Evolutionary conservation across 306 rosid species (phyloP).

Genomic region (Vigna mungo): DNA sequence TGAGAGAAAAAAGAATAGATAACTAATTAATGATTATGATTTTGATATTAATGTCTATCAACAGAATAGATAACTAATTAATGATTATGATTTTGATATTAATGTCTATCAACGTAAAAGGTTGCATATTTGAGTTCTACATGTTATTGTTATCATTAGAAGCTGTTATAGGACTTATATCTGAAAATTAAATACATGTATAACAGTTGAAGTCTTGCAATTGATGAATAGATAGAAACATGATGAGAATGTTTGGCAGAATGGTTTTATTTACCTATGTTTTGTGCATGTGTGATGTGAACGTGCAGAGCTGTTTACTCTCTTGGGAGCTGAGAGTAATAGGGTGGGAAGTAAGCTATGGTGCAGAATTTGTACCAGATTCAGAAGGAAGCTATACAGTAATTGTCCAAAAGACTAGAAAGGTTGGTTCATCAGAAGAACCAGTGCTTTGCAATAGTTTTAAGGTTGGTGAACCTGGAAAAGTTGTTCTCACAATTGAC

Average conservation of each 20-base stretch:
- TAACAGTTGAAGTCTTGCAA: constrained; percentile 3
- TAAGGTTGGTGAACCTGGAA: constrained; percentile 68
- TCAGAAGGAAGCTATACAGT: constrained; percentile 71
- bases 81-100: constrained; percentile 35
- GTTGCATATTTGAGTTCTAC: constrained; percentile 17
- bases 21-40: constrained; percentile 27
- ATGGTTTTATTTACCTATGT: background rate
- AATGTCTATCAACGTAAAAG: constrained; percentile 15
- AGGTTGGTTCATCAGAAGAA: constrained; percentile 57
- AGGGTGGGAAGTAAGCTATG: constrained; percentile 89
- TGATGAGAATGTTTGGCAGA: background rate
- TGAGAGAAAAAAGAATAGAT: constrained; percentile 3
- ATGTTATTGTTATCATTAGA: constrained; percentile 5
- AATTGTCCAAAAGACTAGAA: constrained; percentile 70
- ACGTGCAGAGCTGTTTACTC: constrained; percentile 53
- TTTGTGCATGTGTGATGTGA: background rate
- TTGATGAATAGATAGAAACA: background rate
- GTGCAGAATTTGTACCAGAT: constrained; percentile 79
- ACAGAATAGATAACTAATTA: too few relatives aligned
- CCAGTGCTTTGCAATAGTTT: constrained; percentile 66
- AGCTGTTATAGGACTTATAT: background rate
- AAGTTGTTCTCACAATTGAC: constrained; percentile 71
- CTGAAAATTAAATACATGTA: constrained; percentile 22
- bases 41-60: too few relatives aligned
- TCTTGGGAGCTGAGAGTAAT: constrained; percentile 77